These are phyloP conservation scores for Stenocarpella maydis DNA, from an alignment of 2,329 filamentous ascomycete species.

Conservation along the genomic window DNA sequence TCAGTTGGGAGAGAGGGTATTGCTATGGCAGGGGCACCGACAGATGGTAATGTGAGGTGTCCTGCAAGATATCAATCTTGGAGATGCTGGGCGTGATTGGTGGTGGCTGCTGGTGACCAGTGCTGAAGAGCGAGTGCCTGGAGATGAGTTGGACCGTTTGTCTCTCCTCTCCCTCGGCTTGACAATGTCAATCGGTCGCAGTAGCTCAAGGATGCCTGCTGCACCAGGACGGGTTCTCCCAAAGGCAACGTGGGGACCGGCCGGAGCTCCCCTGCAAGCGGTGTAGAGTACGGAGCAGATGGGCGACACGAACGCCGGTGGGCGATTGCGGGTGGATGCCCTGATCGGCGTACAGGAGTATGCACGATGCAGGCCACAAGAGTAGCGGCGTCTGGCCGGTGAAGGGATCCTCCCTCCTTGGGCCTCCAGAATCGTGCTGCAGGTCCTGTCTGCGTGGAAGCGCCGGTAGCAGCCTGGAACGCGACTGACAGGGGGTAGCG, in stretches of 20 bases:
- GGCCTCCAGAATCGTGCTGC: not conserved
- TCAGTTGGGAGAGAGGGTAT: not conserved
- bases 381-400: not conserved
- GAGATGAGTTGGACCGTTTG: too few relatives aligned
- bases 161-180: not conserved
- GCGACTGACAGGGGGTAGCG: not conserved
- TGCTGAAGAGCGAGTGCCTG: not conserved
- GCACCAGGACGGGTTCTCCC: conserved; percentile 21
- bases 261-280: conserved; percentile 28
- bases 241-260: conserved; percentile 21
- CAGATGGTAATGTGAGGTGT: not conserved
- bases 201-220: not conserved
- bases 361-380: not conserved
- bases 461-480: conserved; percentile 1
- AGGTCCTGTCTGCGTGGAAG: not conserved
- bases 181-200: conserved; percentile 3
- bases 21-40: not conserved
- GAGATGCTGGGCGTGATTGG: not conserved
- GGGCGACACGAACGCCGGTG: conserved; percentile 3
- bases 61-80: not conserved
- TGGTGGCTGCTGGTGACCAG: not conserved
- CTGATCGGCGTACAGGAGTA: conserved; percentile 1
- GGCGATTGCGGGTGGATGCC: not conserved
- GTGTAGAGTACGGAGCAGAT: conserved; percentile 27
- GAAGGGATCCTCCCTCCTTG: not conserved